These are phyloP conservation scores for Pseudogymnoascus sp. DNA, from an alignment of 2,329 filamentous ascomycete species.

Conservation along the genomic window DNA sequence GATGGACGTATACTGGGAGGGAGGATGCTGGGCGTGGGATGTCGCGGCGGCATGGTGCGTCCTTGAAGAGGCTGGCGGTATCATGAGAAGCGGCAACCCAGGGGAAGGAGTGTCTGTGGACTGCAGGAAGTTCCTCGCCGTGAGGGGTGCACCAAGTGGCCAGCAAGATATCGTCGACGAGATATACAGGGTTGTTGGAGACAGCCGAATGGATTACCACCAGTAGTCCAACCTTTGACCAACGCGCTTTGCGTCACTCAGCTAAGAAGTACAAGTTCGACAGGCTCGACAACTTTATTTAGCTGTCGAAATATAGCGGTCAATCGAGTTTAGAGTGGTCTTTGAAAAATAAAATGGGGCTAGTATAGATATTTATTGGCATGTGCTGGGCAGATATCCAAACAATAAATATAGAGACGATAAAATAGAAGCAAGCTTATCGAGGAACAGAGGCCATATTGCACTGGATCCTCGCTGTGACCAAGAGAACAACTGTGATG, in stretches of 20 bases:
- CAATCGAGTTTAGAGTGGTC: too few relatives aligned
- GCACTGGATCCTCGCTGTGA: not conserved
- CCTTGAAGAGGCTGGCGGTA: slow-evolving; percentile 63
- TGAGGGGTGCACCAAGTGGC: slow-evolving; percentile 50
- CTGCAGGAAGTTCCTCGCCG: slow-evolving; percentile 52
- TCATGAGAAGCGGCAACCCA: slow-evolving; percentile 64
- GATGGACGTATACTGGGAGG: slow-evolving; percentile 73
- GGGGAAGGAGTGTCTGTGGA: slow-evolving; percentile 54
- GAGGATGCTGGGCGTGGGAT: slow-evolving; percentile 79
- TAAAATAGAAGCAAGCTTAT: not conserved
- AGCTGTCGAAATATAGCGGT: not conserved
- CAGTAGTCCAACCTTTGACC: not conserved
- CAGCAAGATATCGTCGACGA: slow-evolving; percentile 56
- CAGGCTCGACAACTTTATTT: not conserved
- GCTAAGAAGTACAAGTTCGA: not conserved
- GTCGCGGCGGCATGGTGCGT: slow-evolving; percentile 77
- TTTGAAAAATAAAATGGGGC: not conserved
- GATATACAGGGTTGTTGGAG: slow-evolving; percentile 54
- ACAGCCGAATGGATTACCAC: slow-evolving; percentile 42
- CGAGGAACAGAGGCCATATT: not conserved
- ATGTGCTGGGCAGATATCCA: not conserved
- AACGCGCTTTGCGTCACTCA: not conserved
- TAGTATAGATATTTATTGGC: not conserved
- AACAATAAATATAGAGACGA: not conserved
- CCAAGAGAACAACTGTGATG: not conserved